phyloP scores from a whole-genome alignment of 768 basidiomycete genomes.

The Astraeus odoratus region DNA sequence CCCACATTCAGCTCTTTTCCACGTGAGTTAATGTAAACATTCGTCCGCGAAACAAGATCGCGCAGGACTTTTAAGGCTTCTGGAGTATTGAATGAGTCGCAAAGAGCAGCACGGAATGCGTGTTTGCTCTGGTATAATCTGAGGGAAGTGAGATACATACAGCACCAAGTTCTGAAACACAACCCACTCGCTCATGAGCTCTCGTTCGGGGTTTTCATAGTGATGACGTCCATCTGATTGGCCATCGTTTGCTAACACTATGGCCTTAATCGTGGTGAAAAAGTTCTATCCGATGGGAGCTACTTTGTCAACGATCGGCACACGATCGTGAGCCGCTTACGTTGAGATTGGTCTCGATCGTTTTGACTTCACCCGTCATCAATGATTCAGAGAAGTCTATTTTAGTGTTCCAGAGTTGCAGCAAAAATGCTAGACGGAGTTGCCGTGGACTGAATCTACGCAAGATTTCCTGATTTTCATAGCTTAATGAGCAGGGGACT shows the following conservation, averaged over 20 bases:
- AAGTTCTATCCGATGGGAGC: slow-evolving; percentile 63
- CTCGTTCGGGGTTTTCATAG: slow-evolving; percentile 60
- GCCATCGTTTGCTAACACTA: slow-evolving; percentile 46
- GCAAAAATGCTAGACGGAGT: slow-evolving; percentile 84
- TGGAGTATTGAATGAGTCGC: slow-evolving; percentile 97
- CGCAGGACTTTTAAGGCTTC: slow-evolving; percentile 67
- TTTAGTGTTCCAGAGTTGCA: slow-evolving; percentile 86
- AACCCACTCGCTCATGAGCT: slow-evolving; percentile 57
- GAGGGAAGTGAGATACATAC: slow-evolving; percentile 9
- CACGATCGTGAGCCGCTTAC: slow-evolving; percentile 38
- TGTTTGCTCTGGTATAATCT: slow-evolving; percentile 73
- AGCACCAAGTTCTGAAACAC: not conserved
- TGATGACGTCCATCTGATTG: slow-evolving; percentile 57
- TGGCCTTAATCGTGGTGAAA: slow-evolving; percentile 81
- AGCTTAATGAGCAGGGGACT: slow-evolving; percentile 2
- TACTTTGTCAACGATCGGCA: slow-evolving; percentile 1
- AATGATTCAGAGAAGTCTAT: slow-evolving; percentile 90
- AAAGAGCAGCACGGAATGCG: slow-evolving; percentile 79
- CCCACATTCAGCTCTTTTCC: slow-evolving; percentile 52
- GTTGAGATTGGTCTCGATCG: slow-evolving; percentile 77
- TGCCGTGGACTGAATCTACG: slow-evolving; percentile 79
- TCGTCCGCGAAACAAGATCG: slow-evolving; percentile 77
- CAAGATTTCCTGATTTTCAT: slow-evolving; percentile 65
- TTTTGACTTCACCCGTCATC: slow-evolving; percentile 85
- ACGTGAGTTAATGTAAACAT: slow-evolving; percentile 77